Evolutionary conservation across 2,329 filamentous ascomycete genomes (phyloP).

Genomic region (Plectosphaerella sp.): DNA sequence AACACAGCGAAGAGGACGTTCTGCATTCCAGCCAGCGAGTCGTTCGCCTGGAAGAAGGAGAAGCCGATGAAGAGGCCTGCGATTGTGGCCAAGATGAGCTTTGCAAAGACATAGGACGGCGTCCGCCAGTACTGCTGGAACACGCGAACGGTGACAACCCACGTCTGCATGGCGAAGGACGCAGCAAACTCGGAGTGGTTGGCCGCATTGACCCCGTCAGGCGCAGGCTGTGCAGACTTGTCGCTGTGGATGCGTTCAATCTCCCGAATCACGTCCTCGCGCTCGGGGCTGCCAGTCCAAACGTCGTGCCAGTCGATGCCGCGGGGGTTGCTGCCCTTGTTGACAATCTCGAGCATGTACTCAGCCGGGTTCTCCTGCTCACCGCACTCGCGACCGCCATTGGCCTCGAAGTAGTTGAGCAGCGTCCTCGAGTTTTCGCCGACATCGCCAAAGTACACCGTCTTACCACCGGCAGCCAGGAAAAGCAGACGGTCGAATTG

Average conservation of each 20-base stretch:
- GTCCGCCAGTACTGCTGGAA: conserved; percentile 84
- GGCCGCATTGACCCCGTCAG: conserved; percentile 10
- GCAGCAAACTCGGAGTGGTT: conserved; percentile 69
- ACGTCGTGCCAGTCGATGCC: conserved; percentile 62
- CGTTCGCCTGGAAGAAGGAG: conserved; percentile 56
- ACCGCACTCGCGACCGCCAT: conserved; percentile 57
- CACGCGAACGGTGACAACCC: conserved; percentile 60
- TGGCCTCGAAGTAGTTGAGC: conserved; percentile 58
- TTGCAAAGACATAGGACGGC: conserved; percentile 73
- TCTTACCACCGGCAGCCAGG: conserved; percentile 60
- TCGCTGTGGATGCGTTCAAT: conserved; percentile 59
- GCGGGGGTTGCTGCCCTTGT: conserved; percentile 29
- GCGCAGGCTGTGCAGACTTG: conserved; percentile 20
- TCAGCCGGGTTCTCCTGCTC: conserved; percentile 68
- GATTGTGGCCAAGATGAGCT: conserved; percentile 55
- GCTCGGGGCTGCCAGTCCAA: conserved; percentile 54
- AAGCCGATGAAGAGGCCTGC: conserved; percentile 71
- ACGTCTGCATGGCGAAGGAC: conserved; percentile 63
- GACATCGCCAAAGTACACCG: conserved; percentile 66
- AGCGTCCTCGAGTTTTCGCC: conserved; percentile 54
- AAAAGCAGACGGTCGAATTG: conserved; percentile 59
- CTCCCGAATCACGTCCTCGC: conserved; percentile 49
- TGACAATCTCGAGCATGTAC: conserved; percentile 62
- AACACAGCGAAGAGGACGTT: conserved; percentile 73
- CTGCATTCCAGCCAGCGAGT: conserved; percentile 64